Base-by-base conservation (phyloP, 2,329 filamentous ascomycete species). In the Pseudovirgaria hyperparasitica region DNA sequence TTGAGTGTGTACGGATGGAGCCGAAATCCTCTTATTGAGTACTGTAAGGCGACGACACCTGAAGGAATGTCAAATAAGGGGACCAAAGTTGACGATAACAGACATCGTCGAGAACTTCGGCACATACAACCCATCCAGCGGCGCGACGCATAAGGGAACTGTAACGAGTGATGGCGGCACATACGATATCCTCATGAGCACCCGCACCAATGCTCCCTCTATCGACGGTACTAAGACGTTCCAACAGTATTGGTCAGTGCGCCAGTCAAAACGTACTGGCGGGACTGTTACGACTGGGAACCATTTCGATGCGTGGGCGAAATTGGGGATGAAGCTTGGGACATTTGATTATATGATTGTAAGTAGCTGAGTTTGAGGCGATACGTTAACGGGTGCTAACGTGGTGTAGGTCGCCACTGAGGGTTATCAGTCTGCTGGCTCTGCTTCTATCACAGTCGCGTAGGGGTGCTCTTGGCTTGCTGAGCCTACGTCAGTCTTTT, bases 1-100 rank as follows among this genome's bases (percentile, higher is more conserved):
- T 62, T 74, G 16, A 49, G 67, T 19, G 42, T 72, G 26, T 73
- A 72, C 40, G 68, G 68, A 25, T 73, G 69, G 66, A 67, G 62
- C 6, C 54, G 48, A 19, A 61, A 58, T 43, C 65, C 65, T 0
- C 47, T 69, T 14, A 52, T 70, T 38, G 68, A 72, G 38, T 71
- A 70, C 53, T 60, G 57, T 32, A 58, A 48, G 7, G 55, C 51
- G 37, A 60, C 53, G 0, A n/a, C n/a, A n/a, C n/a, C n/a, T n/a
- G n/a, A n/a, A n/a, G n/a, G n/a, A n/a, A n/a, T n/a, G n/a, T n/a
- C n/a, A n/a, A 41, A 45, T 25, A 59, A 58, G 35, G 65, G 63
- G 15, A 58, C 56, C 27, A 55, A 69, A 29, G 59, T 51, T 10
- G 50, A 46, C 16, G 64, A 65, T 13, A 50, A 66, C 43, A n/a